Evolutionary conservation across 192 early-diverging fungal genomes (phyloP).

Genomic region (Gorgonomyces haynaldii): DNA sequence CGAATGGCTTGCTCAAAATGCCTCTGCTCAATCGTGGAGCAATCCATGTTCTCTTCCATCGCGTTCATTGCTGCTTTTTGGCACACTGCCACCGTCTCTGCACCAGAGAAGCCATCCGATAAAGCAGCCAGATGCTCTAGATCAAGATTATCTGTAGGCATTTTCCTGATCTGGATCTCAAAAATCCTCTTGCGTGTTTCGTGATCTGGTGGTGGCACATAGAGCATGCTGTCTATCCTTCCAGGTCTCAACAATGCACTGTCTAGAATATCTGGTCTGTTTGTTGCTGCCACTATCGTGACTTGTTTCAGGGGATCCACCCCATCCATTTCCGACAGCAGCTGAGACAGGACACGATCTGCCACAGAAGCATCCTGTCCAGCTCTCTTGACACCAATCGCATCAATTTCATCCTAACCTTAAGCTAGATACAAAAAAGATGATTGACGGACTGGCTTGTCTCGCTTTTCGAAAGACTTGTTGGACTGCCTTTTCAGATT

Average conservation of each 20-base stretch:
- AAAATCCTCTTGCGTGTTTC: constrained; percentile 71
- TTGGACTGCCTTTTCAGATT: constrained; percentile 91
- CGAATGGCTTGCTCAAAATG: constrained; percentile 58
- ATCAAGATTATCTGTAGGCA: constrained; percentile 62
- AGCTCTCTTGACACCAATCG: constrained; percentile 72
- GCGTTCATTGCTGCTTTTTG: constrained; percentile 89
- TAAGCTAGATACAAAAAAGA: constrained; percentile 75
- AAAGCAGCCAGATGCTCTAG: constrained; percentile 46
- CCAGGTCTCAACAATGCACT: constrained; percentile 85
- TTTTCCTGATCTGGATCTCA: constrained; percentile 57
- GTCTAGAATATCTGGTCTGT: constrained; percentile 94
- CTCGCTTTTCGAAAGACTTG: constrained; percentile 92
- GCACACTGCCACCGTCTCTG: constrained; percentile 83
- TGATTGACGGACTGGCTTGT: constrained; percentile 85
- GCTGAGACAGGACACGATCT: constrained; percentile 89
- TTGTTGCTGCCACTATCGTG: constrained; percentile 93
- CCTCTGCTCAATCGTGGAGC: constrained; percentile 12
- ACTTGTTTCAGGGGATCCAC: constrained; percentile 93
- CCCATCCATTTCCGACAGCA: constrained; percentile 90
- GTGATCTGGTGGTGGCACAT: constrained; percentile 81
- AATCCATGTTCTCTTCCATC: constrained; percentile 65
- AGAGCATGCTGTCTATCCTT: constrained; percentile 87
- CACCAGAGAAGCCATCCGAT: constrained; percentile 87
- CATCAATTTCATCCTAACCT: constrained; percentile 91
- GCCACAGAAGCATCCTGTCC: constrained; percentile 72